Evolutionary conservation across 116 monocot genomes (phyloP), one percentile per base, ranked within the genome.

Genomic region (Iris pallida): DNA sequence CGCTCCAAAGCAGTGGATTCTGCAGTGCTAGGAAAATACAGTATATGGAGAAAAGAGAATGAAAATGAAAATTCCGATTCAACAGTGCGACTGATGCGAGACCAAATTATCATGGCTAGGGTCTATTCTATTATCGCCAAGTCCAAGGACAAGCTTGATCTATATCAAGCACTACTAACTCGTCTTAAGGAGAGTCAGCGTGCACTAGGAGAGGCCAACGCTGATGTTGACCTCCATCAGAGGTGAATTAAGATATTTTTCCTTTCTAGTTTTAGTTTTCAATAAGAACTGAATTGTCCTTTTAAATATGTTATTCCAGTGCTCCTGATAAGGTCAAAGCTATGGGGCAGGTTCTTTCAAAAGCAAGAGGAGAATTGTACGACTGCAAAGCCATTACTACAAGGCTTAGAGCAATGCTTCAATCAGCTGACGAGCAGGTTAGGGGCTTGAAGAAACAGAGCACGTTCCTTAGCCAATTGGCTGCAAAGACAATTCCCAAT

Each of bases 401-500:
- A 70, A 85, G 72, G 57, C 80, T 89, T 58, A 74, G 90, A 52
- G 79, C 74, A 30, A 86, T 90, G 90, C 86, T 90, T 72, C 86
- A 83, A 42, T 86, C 79, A 30, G 83, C 83, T 53, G 86, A 90
- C 71, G 90, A 83, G 19, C 90, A 81, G 62, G 83, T 90, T 12
- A 75, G 86, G 58, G 55, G 76, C 67, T 63, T 83, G 59, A 90
- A 90, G 83, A 90, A 90, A 72, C 90, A 90, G 60, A 86, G 83
- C 52, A 74, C 86, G 63, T 90, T 90, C 42, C 79, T 90, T 45
- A 86, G 81, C 71, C 90, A 90, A 64, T 61, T 90, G 73, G 90
- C 86, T 42, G 90, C 90, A 14, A 90, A 90, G 72, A 86, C 86
- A n/a, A 71, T 90, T 60, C 86, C 90, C 42, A 90, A 81, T 51